Percentiles rank a stretch among this genome's conserved stretches.
These are phyloP conservation scores for Trichoderma semiorbis DNA, from an alignment of 2,329 filamentous ascomycete species.

Conservation along the genomic window DNA sequence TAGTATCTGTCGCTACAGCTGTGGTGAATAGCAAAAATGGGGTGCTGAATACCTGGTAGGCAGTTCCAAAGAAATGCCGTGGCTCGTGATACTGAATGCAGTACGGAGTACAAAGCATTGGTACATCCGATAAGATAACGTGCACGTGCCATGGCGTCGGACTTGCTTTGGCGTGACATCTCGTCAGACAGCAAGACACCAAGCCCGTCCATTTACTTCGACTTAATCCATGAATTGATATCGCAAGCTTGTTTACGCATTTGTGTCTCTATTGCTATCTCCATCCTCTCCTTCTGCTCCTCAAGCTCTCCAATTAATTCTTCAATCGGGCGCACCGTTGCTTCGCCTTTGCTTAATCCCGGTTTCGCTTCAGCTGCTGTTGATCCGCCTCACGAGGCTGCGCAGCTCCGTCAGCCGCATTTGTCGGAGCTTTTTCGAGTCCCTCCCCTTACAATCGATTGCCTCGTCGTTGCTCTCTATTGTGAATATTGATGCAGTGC, in stretches of 20 bases:
- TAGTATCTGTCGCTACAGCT: not conserved
- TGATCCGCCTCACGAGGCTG: not conserved
- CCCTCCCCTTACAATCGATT: not conserved
- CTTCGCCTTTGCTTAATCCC: not conserved
- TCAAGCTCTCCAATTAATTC: not conserved
- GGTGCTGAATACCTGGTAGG: not conserved
- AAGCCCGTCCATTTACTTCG: not conserved
- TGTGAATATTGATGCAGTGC: not conserved
- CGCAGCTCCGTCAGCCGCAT: not conserved
- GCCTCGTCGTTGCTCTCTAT: not conserved
- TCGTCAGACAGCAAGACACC: conserved; percentile 8
- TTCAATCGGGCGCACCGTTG: not conserved
- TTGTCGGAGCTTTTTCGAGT: not conserved
- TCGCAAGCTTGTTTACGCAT: not conserved
- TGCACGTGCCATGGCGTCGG: conserved; percentile 15
- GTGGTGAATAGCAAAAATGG: not conserved
- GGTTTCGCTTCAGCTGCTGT: not conserved
- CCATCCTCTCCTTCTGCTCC: not conserved
- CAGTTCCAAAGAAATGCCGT: not conserved
- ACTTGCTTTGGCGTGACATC: conserved; percentile 17
- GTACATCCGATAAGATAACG: conserved; percentile 12
- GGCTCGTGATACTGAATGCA: not conserved
- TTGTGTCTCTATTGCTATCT: not conserved
- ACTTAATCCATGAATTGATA: conserved; percentile 2
- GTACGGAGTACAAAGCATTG: not conserved